Evolutionary conservation across 768 basidiomycete genomes (phyloP).

Genomic region (Collybiopsis luxurians): DNA sequence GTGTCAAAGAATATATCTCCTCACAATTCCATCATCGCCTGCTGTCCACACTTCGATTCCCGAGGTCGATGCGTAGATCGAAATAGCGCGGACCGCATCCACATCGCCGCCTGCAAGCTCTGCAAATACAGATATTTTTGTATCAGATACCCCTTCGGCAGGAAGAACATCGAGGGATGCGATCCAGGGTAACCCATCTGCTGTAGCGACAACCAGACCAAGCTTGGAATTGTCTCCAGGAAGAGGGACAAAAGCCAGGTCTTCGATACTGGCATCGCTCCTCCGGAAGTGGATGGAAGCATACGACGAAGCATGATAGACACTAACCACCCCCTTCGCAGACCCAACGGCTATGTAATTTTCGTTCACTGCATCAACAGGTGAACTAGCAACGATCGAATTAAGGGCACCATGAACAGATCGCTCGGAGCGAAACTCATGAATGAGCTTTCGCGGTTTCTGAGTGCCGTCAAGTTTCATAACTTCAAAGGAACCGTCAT

Average conservation of each 20-base stretch:
- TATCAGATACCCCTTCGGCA: constrained; percentile 31
- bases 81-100: constrained; percentile 45
- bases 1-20: constrained; percentile 34
- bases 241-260: constrained; percentile 34
- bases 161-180: constrained; percentile 11
- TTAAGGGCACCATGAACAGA: constrained; percentile 27
- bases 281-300: constrained; percentile 17
- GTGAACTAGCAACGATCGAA: constrained; percentile 39
- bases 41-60: constrained; percentile 50
- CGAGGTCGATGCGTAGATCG: constrained; percentile 26
- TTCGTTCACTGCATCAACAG: constrained; percentile 17
- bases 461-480: constrained; percentile 45
- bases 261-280: constrained; percentile 48
- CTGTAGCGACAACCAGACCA: not conserved
- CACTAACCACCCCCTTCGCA: not conserved
- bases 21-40: constrained; percentile 62
- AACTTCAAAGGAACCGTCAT: constrained; percentile 51
- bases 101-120: constrained; percentile 64
- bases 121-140: constrained; percentile 56
- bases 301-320: not conserved
- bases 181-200: constrained; percentile 10
- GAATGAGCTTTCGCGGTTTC: constrained; percentile 25
- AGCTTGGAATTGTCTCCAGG: not conserved
- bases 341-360: not conserved
- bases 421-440: constrained; percentile 22